phyloP scores from a whole-genome alignment of 2,329 filamentous ascomycete genomes.

The Aspergillus ustus region DNA sequence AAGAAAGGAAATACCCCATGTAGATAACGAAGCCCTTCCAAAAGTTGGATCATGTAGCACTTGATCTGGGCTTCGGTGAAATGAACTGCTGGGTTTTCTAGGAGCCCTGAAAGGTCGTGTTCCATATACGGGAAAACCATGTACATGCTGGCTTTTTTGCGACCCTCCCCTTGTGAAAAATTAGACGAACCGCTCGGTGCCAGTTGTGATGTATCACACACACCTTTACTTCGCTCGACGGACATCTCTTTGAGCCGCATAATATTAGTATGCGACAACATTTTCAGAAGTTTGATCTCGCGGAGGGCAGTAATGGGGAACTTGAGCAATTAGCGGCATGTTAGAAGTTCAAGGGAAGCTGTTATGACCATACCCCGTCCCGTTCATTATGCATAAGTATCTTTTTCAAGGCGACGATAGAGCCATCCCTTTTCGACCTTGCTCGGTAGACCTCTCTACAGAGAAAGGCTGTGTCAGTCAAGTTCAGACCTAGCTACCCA shows the following conservation, averaged over 20 bases:
- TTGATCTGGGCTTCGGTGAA: constrained; percentile 94
- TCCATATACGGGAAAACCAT: constrained; percentile 99
- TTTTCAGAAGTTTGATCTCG: constrained; percentile 96
- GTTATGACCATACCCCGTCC: constrained; percentile 71
- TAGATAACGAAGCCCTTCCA: constrained; percentile 87
- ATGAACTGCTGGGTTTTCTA: constrained; percentile 89
- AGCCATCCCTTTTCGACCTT: constrained; percentile 72
- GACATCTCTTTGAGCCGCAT: constrained; percentile 93
- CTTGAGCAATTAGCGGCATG: constrained; percentile 42
- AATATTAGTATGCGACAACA: constrained; percentile 89
- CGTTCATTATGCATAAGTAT: constrained; percentile 99
- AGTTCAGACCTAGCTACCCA: neutral
- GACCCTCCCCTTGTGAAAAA: constrained; percentile 66
- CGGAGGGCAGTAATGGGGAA: constrained; percentile 98
- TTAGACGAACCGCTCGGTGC: constrained; percentile 22
- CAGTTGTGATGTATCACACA: constrained; percentile 33
- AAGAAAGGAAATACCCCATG: constrained; percentile 64
- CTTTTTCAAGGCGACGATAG: constrained; percentile 89
- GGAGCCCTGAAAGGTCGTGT: constrained; percentile 93
- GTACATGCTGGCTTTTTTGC: constrained; percentile 82
- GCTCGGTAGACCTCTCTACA: constrained; percentile 87
- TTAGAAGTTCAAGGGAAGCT: neutral
- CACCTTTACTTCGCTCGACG: constrained; percentile 74
- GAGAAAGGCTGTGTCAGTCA: constrained; percentile 21
- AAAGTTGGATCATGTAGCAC: constrained; percentile 92